Percentiles rank a stretch among this genome's conserved stretches.
phyloP scores from a whole-genome alignment of 208 protist species.

The Crithidia brevicula region DNA sequence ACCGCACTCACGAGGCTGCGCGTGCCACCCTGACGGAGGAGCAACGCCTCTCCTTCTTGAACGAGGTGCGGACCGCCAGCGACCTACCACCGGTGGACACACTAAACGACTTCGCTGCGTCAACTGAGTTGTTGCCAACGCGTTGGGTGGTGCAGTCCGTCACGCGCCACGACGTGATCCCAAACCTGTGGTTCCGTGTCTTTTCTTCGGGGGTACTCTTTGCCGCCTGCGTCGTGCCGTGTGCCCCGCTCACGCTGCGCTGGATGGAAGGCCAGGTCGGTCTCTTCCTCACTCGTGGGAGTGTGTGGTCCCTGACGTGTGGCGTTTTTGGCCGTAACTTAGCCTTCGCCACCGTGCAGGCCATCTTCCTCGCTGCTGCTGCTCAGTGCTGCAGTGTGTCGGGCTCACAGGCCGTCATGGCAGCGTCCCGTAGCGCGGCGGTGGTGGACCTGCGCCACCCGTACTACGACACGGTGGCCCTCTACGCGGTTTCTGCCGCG shows the following conservation, averaged over 20 bases:
- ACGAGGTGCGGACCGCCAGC: conserved; percentile 23
- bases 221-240: conserved; percentile 42
- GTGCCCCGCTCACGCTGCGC: conserved; percentile 65
- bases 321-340: conserved; percentile 53
- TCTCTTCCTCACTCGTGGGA: conserved; percentile 71
- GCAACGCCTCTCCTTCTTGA: conserved; percentile 51
- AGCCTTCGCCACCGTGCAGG: conserved; percentile 50
- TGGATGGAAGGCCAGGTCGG: conserved; percentile 77
- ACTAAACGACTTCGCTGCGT: conserved; percentile 30
- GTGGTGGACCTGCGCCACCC: conserved; percentile 76
- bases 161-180: conserved; percentile 37
- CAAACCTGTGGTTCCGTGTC: conserved; percentile 50
- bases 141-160: conserved; percentile 73
- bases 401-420: conserved; percentile 9
- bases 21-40: conserved; percentile 21
- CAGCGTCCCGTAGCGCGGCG: conserved; percentile 4
- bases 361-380: conserved; percentile 14
- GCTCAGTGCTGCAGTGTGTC: conserved; percentile 7
- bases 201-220: conserved; percentile 63
- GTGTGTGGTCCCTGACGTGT: conserved; percentile 72
- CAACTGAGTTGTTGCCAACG: conserved; percentile 29
- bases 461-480: conserved; percentile 66
- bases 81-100: conserved; percentile 16
- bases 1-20: conserved; percentile 11
- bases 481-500: conserved; percentile 41